Base-by-base conservation (phyloP, 371 early-diverging fungal species). In the Haplosporangium sp. region DNA sequence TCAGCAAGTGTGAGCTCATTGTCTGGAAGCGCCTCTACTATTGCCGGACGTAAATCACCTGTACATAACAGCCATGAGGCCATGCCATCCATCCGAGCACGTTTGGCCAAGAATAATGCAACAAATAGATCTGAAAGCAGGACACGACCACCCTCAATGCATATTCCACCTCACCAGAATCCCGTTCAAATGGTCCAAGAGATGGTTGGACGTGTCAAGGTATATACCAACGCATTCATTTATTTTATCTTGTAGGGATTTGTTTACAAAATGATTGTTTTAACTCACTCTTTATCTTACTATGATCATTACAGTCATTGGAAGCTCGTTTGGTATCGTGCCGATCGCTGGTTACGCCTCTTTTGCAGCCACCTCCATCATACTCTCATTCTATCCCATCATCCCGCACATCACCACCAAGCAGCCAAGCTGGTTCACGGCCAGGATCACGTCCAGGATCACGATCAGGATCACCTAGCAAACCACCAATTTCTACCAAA, bases 101-200 rank as follows among this genome's bases (percentile, higher is more conserved):
- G 73, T 52, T 63, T 78, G 38, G 78, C 73, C 38, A 72, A 65
- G 66, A 72, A 34, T 35, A 63, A 56, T 35, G 69, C 58, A 39
- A 17, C 62, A 37, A 61, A 60, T 0, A 34, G 58, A 39, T 27
- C 58, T 2, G 58, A 27, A 52, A 65, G 66, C 39, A 56, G 57
- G 3, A 57, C 35, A 19, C 64, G 71, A 8, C 19, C 63, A 19
- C 27, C 58, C 9, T 39, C 44, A 42, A 63, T 44, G 20, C 27
- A 37, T 10, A 39, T 44, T 0, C 61, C 65, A 19, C 77, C 59
- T 10, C 67, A 66, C n/a, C 71, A 74, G 61, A 92, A 91, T 69
- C 90, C 91, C 4, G 90, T 92, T 34, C 87, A 85, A 42, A 91
- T 91, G 91, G 91, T 91, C 13, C 90, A 91, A 77, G 91, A 92